Base-by-base conservation (phyloP, 352 stramenopile species). In the Phytophthora palmivora region DNA sequence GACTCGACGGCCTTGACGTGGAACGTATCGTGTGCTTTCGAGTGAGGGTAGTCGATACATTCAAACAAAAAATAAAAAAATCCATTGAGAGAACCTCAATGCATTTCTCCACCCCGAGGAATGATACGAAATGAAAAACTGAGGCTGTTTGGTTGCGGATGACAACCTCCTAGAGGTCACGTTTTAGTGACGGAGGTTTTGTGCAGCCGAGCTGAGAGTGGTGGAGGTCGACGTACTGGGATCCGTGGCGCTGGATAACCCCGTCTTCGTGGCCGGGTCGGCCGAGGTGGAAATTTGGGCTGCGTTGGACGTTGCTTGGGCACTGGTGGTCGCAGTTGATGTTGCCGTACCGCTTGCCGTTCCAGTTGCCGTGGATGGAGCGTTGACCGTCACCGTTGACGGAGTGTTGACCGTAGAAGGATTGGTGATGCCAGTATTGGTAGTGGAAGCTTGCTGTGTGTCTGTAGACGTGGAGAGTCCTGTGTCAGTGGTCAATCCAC, bases 101-200 rank as follows among this genome's bases (percentile, higher is more conserved):
- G n/a, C n/a, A n/a, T n/a, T n/a, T n/a, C n/a, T n/a, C n/a, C n/a
- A n/a, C n/a, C n/a, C n/a, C n/a, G n/a, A 46, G 19, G 18, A 28
- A 63, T 34, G 18, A 43, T 63, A 50, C 44, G 24, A 33, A 49
- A 57, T 37, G 26, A 58, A 18, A 56, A 6, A 37, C 26, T 44
- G 18, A 6, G 28, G 16, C 32, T 9, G 24, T 18, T 24, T 49
- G 34, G 33, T 33, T 33, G 30, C 18, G 15, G 9, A 2, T 46
- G 37, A 6, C 49, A 61, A n/a, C 21, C 26, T 34, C 30, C 16
- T 5, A 34, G 32, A 38, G 0, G 1, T 30, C 2, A 16, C 49
- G 16, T 44, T 50, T 44, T 50, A 63, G 26, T 62, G 49, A 21
- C 58, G 50, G 14, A 54, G 42, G 42, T 62, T 39, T 11, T 61